Conservation (phyloP, 306 rosid species). For the Medicago arabica region DNA sequence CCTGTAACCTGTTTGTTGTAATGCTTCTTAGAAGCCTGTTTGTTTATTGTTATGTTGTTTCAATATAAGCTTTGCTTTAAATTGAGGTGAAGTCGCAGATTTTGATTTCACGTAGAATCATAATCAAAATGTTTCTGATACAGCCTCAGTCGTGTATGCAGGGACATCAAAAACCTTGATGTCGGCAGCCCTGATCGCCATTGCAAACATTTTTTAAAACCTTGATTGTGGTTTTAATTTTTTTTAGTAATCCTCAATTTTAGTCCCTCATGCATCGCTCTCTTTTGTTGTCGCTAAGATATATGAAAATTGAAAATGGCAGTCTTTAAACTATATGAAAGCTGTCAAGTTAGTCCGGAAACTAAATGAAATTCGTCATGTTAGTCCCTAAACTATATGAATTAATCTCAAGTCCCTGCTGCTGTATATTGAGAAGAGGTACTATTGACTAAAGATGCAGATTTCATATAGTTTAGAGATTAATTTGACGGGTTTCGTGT, state of each 20-base stretch:
- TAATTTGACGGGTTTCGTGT: background rate
- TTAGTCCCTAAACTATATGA: background rate
- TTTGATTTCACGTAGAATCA: background rate
- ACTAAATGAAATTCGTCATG: background rate
- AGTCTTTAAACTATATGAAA: background rate
- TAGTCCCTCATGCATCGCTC: background rate
- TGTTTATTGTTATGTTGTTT: background rate
- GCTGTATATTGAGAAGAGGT: background rate
- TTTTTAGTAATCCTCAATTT: background rate
- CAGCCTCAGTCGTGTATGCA: background rate
- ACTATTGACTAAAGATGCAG: background rate
- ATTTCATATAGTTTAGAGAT: too few species aligned
- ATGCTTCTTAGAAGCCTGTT: slow-evolving; percentile 38
- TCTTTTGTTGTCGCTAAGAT: background rate
- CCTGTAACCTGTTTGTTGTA: slow-evolving; percentile 58
- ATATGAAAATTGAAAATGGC: background rate
- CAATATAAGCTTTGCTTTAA: background rate
- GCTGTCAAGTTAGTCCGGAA: background rate
- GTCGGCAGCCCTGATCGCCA: background rate
- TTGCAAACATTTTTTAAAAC: background rate
- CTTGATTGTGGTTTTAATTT: background rate
- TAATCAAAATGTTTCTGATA: background rate
- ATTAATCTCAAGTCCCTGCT: background rate
- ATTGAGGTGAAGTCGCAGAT: too few species aligned
- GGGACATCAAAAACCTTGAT: background rate